Conservation (phyloP, 768 basidiomycete genomes). For the Boletus pseudo-olivaceus region DNA sequence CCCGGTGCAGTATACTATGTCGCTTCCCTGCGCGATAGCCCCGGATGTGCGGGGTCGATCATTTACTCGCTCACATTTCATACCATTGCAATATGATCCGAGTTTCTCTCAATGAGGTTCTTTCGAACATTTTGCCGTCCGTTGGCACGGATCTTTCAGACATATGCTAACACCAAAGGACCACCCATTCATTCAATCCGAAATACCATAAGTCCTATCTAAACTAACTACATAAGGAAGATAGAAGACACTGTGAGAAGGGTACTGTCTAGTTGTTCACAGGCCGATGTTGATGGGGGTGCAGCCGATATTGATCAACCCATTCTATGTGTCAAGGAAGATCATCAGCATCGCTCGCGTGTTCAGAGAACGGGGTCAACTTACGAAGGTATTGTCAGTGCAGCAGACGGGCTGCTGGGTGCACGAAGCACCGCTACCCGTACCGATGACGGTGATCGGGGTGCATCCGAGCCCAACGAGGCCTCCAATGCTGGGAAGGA, state of each 20-base stretch:
- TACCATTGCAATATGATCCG: no score
- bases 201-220: background rate
- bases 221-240: background rate
- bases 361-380: background rate
- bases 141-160: no score
- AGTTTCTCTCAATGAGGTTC: no score
- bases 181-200: background rate
- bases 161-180: background rate
- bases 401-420: constrained; percentile 19
- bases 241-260: background rate
- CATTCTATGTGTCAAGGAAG: background rate
- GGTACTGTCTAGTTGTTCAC: background rate
- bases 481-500: background rate
- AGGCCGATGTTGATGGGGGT: constrained; percentile 4
- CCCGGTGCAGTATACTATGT: no score
- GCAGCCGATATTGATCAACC: constrained; percentile 14
- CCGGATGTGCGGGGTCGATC: no score
- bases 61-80: no score
- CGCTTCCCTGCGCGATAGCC: no score
- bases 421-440: constrained; percentile 7
- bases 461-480: constrained; percentile 2
- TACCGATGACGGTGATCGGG: background rate
- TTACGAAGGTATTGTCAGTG: constrained; percentile 10
- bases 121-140: background rate
- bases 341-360: background rate